Evolutionary conservation across 1,139 yeast genomes (phyloP).

Genomic region (Groenewaldozyma sp.): DNA sequence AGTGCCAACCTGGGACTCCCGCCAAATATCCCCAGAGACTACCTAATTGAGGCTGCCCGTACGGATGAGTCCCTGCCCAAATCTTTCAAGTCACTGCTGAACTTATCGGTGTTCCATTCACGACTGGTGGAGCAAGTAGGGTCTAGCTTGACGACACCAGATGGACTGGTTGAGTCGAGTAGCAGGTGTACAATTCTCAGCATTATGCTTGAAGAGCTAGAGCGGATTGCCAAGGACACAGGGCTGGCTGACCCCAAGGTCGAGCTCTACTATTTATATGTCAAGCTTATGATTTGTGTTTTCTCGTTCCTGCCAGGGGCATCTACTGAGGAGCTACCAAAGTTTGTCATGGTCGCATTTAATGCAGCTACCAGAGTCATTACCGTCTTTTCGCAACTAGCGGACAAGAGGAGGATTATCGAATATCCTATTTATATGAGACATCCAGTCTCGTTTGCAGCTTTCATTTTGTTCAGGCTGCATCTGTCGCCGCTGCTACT

Average conservation of each 20-base stretch:
- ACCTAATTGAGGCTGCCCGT: conserved; percentile 69
- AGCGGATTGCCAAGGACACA: conserved; percentile 54
- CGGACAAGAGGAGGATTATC: conserved; percentile 58
- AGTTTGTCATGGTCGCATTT: conserved; percentile 75
- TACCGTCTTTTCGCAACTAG: conserved; percentile 64
- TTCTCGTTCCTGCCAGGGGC: conserved; percentile 90
- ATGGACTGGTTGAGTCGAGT: conserved; percentile 79
- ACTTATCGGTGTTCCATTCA: conserved; percentile 74
- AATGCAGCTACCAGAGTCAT: conserved; percentile 73
- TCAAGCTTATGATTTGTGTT: conserved; percentile 73
- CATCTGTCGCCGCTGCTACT: conserved; percentile 71
- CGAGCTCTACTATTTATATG: conserved; percentile 73
- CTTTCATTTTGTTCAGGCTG: conserved; percentile 66
- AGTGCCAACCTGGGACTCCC: conserved; percentile 82
- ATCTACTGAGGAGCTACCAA: conserved; percentile 79
- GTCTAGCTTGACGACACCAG: conserved; percentile 76
- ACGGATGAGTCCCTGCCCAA: conserved; percentile 57
- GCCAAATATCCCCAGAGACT: conserved; percentile 78
- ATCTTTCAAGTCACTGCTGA: conserved; percentile 61
- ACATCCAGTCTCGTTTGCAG: conserved; percentile 76
- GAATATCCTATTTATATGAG: conserved; percentile 84
- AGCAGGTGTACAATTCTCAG: conserved; percentile 74
- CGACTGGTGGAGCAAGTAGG: conserved; percentile 84
- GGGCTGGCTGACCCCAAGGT: conserved; percentile 48
- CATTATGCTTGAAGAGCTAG: conserved; percentile 69